phyloP scores from a whole-genome alignment of 768 basidiomycete species.

The Coprinellus aureogranulatus region DNA sequence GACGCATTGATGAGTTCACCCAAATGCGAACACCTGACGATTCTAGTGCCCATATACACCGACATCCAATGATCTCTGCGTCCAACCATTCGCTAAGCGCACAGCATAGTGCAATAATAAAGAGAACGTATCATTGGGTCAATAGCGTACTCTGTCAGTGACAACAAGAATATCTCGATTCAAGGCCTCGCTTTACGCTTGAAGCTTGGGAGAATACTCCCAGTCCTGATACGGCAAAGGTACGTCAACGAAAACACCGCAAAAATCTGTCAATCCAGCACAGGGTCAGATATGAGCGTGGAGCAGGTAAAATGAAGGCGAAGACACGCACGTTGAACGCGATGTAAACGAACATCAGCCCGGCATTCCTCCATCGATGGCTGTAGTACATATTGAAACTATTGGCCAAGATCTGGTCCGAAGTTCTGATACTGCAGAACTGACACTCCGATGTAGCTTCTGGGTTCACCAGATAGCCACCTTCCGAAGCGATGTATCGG shows the following conservation, averaged over 20 bases:
- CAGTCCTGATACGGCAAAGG: conserved; percentile 45
- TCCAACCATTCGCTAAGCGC: too few species aligned
- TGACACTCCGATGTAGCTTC: conserved; percentile 48
- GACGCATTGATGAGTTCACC: too few species aligned
- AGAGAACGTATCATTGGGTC: too few species aligned
- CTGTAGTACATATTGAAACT: conserved; percentile 58
- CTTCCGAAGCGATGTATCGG: conserved; percentile 44
- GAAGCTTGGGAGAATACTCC: conserved; percentile 31
- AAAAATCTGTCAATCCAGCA: conserved; percentile 31
- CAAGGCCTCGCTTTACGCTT: too few species aligned
- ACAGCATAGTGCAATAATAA: too few species aligned
- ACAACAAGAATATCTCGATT: too few species aligned
- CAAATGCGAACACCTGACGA: too few species aligned
- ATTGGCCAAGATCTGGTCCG: conserved; percentile 53
- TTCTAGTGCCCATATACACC: too few species aligned
- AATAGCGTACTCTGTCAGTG: too few species aligned
- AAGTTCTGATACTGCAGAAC: conserved; percentile 58
- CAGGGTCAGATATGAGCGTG: background rate
- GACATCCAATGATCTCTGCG: too few species aligned
- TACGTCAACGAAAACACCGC: conserved; percentile 47
- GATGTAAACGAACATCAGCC: conserved; percentile 48
- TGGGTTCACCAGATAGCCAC: conserved; percentile 59
- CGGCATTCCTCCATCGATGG: conserved; percentile 54
- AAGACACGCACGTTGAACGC: conserved; percentile 45
- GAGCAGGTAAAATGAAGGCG: background rate